Base-by-base conservation (phyloP, 306 rosid species). In the Rubus parviflorus region DNA sequence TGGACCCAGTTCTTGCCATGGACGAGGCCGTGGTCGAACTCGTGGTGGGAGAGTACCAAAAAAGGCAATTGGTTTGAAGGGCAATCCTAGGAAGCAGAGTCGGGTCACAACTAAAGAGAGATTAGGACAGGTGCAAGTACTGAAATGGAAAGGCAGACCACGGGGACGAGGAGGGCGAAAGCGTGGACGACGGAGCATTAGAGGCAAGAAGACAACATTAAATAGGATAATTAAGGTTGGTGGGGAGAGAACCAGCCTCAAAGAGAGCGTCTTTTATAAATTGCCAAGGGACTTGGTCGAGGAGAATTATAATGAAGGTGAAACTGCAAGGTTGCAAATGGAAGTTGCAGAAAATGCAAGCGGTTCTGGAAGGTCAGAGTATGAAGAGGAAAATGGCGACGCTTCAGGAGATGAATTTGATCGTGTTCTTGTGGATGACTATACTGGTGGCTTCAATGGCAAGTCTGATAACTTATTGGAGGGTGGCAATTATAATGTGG, bases 131-230 rank as follows among this genome's bases (percentile, higher is more conserved):
- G 86, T 81, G 49, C 85, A 81, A 14, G 85, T 80, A 75, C 80
- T 76, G 41, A 83, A 74, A 74, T 87, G 91, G 92, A 87, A 82
- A 83, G 90, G 87, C 46, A 70, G 23, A 73, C 66, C 83, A 4
- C 74, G 82, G 14, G 82, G 77, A 51, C 78, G 20, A 53, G 89
- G 82, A 78, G 85, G 82, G 63, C 86, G 75, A 60, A 47, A 64
- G 5, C 75, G 83, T 4, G 87, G 89, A 47, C 84, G 83, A 10
- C 89, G 80, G 41, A 89, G 88, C 75, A 61, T 80, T 61, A 86
- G 87, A 83, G 83, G 85, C 78, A 79, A 80, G 81, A 74, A 83
- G 81, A 83, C 82, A 61, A 74, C 81, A 61, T 38, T 83, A 61
- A 84, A 87, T 77, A 72, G 48, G 57, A 72, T 80, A 81, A 75